Evolutionary conservation across 768 basidiomycete genomes (phyloP).

Genomic region (Lactarius pseudohatsudake): DNA sequence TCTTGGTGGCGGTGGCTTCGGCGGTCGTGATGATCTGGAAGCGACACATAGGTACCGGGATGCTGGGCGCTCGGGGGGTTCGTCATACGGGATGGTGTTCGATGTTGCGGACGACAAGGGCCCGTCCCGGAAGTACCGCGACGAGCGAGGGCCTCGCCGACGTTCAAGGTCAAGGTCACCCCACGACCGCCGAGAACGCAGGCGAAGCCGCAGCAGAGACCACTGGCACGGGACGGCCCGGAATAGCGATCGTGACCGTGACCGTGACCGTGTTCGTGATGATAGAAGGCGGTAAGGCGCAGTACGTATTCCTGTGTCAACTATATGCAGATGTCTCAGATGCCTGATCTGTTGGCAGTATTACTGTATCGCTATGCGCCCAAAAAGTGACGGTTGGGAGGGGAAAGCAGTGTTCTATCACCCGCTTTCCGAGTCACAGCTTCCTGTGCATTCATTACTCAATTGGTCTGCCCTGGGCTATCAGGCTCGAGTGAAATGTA

Average conservation of each 20-base stretch:
- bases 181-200: conserved; percentile 46
- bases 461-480: conserved; percentile 1
- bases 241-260: conserved; percentile 20
- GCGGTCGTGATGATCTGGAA: conserved; percentile 73
- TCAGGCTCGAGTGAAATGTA: conserved; percentile 16
- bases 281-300: conserved; percentile 20
- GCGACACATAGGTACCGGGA: conserved; percentile 67
- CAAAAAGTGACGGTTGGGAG: conserved; percentile 10
- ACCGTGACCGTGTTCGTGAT: conserved; percentile 8
- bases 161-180: conserved; percentile 32
- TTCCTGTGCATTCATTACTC: conserved; percentile 15
- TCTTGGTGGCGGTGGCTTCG: conserved; percentile 50
- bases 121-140: conserved; percentile 11
- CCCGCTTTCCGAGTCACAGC: background rate
- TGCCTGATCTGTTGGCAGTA: background rate
- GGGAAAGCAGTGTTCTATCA: conserved; percentile 9
- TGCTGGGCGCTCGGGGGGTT: conserved; percentile 36
- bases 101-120: conserved; percentile 50
- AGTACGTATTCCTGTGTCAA: conserved; percentile 9
- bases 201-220: conserved; percentile 44
- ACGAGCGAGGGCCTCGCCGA: conserved; percentile 35
- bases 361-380: background rate
- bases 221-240: conserved; percentile 3
- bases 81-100: conserved; percentile 79
- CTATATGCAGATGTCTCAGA: conserved; percentile 5